Evolutionary conservation across 2,329 filamentous ascomycete genomes (phyloP).

Genomic region (Endothia cerciana): DNA sequence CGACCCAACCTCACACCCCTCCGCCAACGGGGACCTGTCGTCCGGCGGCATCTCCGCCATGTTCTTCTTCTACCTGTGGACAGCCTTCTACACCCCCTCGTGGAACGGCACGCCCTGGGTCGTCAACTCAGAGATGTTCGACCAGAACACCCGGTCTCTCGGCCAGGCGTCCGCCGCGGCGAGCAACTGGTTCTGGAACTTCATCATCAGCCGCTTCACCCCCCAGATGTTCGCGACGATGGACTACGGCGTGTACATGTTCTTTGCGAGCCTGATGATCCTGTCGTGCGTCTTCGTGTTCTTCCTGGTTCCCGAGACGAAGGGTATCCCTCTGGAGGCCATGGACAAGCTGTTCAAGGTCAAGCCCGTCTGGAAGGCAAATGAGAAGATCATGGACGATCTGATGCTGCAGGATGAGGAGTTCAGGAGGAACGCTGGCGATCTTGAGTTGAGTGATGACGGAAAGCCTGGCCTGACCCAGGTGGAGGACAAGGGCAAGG

Average conservation of each 20-base stretch:
- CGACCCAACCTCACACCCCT: slow-evolving; percentile 40
- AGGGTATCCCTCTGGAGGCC: slow-evolving; percentile 65
- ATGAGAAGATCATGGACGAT: slow-evolving; percentile 49
- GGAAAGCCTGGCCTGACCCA: slow-evolving; percentile 35
- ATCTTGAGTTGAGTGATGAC: slow-evolving; percentile 32
- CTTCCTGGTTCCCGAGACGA: slow-evolving; percentile 69
- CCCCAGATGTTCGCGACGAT: slow-evolving; percentile 65
- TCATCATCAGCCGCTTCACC: slow-evolving; percentile 69
- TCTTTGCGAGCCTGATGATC: slow-evolving; percentile 68
- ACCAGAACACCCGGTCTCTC: slow-evolving; percentile 68
- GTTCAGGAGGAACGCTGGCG: slow-evolving; percentile 36
- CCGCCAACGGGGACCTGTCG: slow-evolving; percentile 35
- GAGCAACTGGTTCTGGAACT: slow-evolving; percentile 76
- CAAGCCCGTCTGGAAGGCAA: slow-evolving; percentile 50
- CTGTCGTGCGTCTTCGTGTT: slow-evolving; percentile 61
- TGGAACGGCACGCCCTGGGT: slow-evolving; percentile 81
- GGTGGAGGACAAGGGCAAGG: slow-evolving; percentile 33
- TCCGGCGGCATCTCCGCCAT: slow-evolving; percentile 60
- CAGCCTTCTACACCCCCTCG: slow-evolving; percentile 70
- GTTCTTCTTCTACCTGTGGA: slow-evolving; percentile 77
- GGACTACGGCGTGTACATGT: slow-evolving; percentile 69
- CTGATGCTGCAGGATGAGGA: slow-evolving; percentile 42
- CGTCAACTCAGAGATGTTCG: slow-evolving; percentile 76
- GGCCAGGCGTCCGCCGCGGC: slow-evolving; percentile 73
- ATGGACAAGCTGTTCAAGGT: slow-evolving; percentile 65